Base-by-base conservation (phyloP, 73 alveolate species). In the Stentor coeruleus region DNA sequence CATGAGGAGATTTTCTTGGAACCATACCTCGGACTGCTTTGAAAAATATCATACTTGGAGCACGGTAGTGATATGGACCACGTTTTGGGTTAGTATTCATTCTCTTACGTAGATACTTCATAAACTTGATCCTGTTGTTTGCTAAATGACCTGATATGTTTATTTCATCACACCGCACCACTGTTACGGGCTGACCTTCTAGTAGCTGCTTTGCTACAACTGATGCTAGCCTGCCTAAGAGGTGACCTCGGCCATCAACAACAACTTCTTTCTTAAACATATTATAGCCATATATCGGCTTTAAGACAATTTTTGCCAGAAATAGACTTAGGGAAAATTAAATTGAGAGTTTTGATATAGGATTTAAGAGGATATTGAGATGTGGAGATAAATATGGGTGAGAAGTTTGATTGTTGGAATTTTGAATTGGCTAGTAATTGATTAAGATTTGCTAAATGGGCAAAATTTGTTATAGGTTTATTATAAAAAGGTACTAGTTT, bases 221-320 rank as follows among this genome's bases (percentile, higher is more conserved):
- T 6, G 99, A 92, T 35, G 99, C 99, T 76, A 97, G 93, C 82
- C 99, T 93, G 20, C 99, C 99, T 81, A 98, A 84, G 85, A 98
- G 85, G 93, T 98, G 99, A 77, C 99, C 99, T 84, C 96, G 92
- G 86, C 98, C 98, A 90, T 98, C 99, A 59, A 98, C 92, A 81
- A 98, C 97, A 59, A 98, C 87, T 79, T 90, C 95, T 91, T 92
- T 92, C 91, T 93, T 97, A 89, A 96, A 95, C 99, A 96, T 96
- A 83, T 87, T 84, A 35, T 83, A 31, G 73, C 73, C n/a, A n/a
- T n/a, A n/a, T n/a, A n/a, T n/a, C n/a, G n/a, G n/a, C n/a, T n/a
- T n/a, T n/a, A n/a, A n/a, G n/a, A n/a, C n/a, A n/a, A n/a, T n/a
- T n/a, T n/a, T n/a, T n/a, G n/a, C n/a, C n/a, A n/a, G n/a, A n/a